Evolutionary conservation across 2,329 filamentous ascomycete genomes (phyloP).

Genomic region (Dryadomyces quercus-mongolicae): DNA sequence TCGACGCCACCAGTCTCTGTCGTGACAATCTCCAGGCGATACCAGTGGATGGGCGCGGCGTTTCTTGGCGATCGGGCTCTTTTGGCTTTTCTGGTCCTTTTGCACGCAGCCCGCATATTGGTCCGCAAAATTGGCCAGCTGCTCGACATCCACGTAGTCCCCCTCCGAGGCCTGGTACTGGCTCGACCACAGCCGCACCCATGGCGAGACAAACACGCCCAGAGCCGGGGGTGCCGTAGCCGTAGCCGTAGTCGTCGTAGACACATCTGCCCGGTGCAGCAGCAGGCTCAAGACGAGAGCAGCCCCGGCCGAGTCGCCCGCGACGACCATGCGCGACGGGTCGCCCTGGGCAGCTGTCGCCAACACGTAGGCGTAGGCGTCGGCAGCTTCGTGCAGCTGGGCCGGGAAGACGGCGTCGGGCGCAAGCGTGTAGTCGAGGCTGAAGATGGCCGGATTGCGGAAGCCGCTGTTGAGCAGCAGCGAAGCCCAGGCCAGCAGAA

Average conservation of each 20-base stretch:
- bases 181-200: conserved; percentile 60
- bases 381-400: conserved; percentile 57
- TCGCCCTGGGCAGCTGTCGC: conserved; percentile 35
- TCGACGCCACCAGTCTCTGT: conserved; percentile 51
- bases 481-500: conserved; percentile 59
- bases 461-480: conserved; percentile 37
- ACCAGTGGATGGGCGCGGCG: conserved; percentile 16
- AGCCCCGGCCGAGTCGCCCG: conserved; percentile 70
- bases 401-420: conserved; percentile 62
- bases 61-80: no score
- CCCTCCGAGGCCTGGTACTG: conserved; percentile 56
- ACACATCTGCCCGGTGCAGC: conserved; percentile 41
- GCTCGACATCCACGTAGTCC: conserved; percentile 61
- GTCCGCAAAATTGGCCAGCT: conserved; percentile 55
- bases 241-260: no score
- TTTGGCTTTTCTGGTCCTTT: no score
- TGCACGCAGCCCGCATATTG: conserved; percentile 50
- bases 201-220: conserved; percentile 67
- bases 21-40: conserved; percentile 62
- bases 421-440: conserved; percentile 69
- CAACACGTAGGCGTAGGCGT: conserved; percentile 60
- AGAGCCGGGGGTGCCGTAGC: conserved; percentile 39
- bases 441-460: conserved; percentile 67
- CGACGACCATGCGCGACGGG: conserved; percentile 53
- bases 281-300: conserved; percentile 62